Percentiles rank a stretch among this genome's conserved stretches.
Conservation (phyloP, 768 basidiomycete species). For the Lentinula boryana region DNA sequence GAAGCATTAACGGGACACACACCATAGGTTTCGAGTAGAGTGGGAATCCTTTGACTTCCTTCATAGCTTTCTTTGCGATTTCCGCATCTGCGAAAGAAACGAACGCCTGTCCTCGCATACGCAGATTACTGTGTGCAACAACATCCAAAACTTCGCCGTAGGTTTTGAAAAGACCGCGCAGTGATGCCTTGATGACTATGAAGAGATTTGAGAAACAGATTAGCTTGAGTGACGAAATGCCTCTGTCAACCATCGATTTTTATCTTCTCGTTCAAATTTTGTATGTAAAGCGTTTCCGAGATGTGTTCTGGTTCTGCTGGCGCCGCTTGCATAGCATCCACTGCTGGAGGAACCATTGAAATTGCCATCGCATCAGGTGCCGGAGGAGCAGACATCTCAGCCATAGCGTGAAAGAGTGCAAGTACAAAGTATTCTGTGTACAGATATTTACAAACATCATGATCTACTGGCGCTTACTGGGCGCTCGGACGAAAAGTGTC, state of each 20-base stretch:
- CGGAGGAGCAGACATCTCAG: constrained; percentile 28
- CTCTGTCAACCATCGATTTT: constrained; percentile 58
- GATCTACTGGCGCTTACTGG: neutral
- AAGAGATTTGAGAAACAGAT: neutral
- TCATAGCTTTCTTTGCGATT: constrained; percentile 80
- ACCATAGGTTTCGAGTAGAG: constrained; percentile 98
- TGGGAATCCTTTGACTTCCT: constrained; percentile 91
- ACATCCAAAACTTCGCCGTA: constrained; percentile 94
- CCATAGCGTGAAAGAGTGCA: constrained; percentile 18
- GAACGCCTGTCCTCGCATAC: constrained; percentile 99
- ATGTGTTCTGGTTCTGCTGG: constrained; percentile 35
- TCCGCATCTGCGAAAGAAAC: constrained; percentile 85
- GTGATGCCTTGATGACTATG: constrained; percentile 80
- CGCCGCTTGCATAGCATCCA: too few species aligned
- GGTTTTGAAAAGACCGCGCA: constrained; percentile 84
- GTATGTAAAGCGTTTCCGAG: constrained; percentile 90
- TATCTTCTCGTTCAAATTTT: constrained; percentile 94
- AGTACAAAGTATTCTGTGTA: too few species aligned
- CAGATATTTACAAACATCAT: too few species aligned
- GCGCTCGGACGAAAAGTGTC: too few species aligned
- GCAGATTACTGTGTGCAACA: constrained; percentile 89
- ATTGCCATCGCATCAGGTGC: constrained; percentile 19
- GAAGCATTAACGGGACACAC: constrained; percentile 12
- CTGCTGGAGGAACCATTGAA: neutral
- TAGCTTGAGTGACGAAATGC: too few species aligned